Base-by-base conservation (phyloP, 164 flowering plant species). In the Aristolochia californica region DNA sequence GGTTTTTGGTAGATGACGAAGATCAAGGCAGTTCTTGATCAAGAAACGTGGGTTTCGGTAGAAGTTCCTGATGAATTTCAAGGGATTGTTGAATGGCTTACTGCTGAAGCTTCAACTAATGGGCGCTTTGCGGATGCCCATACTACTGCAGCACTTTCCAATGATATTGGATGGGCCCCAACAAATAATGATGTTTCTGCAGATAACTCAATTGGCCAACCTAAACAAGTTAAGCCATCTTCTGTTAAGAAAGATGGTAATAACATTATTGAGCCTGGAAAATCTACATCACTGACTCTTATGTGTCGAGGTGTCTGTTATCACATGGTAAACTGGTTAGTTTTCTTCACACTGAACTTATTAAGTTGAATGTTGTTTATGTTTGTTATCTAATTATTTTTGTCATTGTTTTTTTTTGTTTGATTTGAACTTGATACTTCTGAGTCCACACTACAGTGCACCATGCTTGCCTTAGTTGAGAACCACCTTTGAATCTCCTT, bases 281-380 rank as follows among this genome's bases (percentile, higher is more conserved):
- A 67, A 72, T 52, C 86, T 59, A 43, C 78, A 18, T 70, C 80
- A 47, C 88, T 86, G 45, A 75, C 73, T 56, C 80, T 93, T 62
- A 43, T 63, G 14, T 83, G 64, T 64, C 71, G 74, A 68, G 94
- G 84, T 61, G 85, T 77, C 74, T 72, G 83, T 48, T 93, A 85
- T 78, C 98, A 87, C 73, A 89, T 89, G 97, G 98, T 89, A 68
- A 93, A 93, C 88, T 78, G 98, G 98, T 93, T 69, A 81, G 96
- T 82, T 62, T 53, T 74, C 63, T 61, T 60, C 40, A 28, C 10
- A 21, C 38, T 1, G 26, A 47, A 24, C 23, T 43, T n/a, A n/a
- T 45, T 43, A 16, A 10, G 58, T 22, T 13, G 12, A 21, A 23
- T 9, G 11, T 21, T 30, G 15, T 21, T 23, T 57, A 12, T 30